Evolutionary conservation across 331 rosid genomes (phyloP), one percentile per base, ranked within the genome.

Genomic region (Dryas integrifolia): DNA sequence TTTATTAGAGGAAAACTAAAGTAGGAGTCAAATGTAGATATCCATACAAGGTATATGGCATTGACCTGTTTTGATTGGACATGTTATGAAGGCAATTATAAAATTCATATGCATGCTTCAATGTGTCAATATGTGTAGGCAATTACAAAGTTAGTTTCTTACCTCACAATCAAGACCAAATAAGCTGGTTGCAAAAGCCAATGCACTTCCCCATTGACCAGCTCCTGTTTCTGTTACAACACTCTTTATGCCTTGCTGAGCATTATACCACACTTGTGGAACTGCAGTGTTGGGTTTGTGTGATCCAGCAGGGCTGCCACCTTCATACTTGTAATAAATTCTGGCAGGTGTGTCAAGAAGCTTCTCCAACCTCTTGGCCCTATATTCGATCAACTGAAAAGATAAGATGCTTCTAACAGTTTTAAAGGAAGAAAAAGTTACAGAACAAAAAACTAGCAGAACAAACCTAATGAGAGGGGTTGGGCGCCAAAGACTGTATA

Each of bases 181-280:
- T 80, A 91, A 71, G 87, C 95, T 94, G 79, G 87, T 85, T 0
- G 98, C 97, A 83, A 94, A 94, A 77, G 98, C 97, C 80, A 94
- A 86, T 53, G 97, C 82, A 77, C 92, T 76, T 73, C 98, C 98
- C 98, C 98, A 94, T 72, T 94, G 98, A 48, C 98, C 98, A 70
- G 98, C 97, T 47, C 98, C 98, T 7, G 98, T 94, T 87, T 94
- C 98, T 50, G 98, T 94, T 73, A 89, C 98, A 40, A 94, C 80
- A 77, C 84, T 88, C 83, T 91, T 94, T 56, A 91, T 65, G 7
- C 98, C 98, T 82, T 72, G 87, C 78, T 94, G 88, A 70, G 83
- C 67, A 83, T 94, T 94, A 76, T 94, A 94, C 88, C 92, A 94
- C 57, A 80, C 97, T 81, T 94, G 98, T 57, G 98, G 98, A 65